These are phyloP conservation scores for Dendryphion nanum DNA, from an alignment of 2,329 filamentous ascomycete species.

Conservation along the genomic window DNA sequence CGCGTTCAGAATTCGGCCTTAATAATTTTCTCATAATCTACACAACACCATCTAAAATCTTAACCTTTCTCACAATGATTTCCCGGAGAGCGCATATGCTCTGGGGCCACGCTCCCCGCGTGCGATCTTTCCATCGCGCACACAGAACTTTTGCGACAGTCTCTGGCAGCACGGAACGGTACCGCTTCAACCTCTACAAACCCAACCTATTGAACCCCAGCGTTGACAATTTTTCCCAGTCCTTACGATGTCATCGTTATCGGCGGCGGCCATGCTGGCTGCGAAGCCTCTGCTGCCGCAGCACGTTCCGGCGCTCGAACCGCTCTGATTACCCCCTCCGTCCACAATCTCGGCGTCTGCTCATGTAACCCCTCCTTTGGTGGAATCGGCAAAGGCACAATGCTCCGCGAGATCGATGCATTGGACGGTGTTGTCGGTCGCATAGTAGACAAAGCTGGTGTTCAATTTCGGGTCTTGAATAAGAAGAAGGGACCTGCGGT, in stretches of 20 bases:
- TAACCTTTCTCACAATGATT: slow-evolving; percentile 24
- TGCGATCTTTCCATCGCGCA: slow-evolving; percentile 39
- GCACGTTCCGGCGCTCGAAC: slow-evolving; percentile 86
- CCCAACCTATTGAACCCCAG: background rate
- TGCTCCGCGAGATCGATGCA: slow-evolving; percentile 92
- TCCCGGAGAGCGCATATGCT: slow-evolving; percentile 38
- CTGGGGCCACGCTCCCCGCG: slow-evolving; percentile 50
- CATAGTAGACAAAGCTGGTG: slow-evolving; percentile 87
- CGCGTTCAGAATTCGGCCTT: slow-evolving; percentile 7
- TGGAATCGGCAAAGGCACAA: slow-evolving; percentile 97
- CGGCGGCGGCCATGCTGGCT: slow-evolving; percentile 91
- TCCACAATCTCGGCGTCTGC: slow-evolving; percentile 88
- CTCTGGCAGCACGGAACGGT: slow-evolving; percentile 37
- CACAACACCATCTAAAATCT: background rate
- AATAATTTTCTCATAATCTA: slow-evolving; percentile 13
- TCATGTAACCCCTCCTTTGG: slow-evolving; percentile 97
- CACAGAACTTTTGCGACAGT: slow-evolving; percentile 47
- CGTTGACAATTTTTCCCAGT: slow-evolving; percentile 43
- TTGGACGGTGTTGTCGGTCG: slow-evolving; percentile 85
- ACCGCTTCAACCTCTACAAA: slow-evolving; percentile 8
- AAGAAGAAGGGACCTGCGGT: slow-evolving; percentile 88
- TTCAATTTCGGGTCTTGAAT: slow-evolving; percentile 93
- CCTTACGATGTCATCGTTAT: slow-evolving; percentile 92
- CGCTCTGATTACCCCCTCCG: slow-evolving; percentile 81
- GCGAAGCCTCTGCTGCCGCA: slow-evolving; percentile 88